A percentile compares a stretch with the other conserved stretches of the same genome.
Conservation (phyloP, 2,329 filamentous ascomycete genomes). For the Exserohilum turcica region DNA sequence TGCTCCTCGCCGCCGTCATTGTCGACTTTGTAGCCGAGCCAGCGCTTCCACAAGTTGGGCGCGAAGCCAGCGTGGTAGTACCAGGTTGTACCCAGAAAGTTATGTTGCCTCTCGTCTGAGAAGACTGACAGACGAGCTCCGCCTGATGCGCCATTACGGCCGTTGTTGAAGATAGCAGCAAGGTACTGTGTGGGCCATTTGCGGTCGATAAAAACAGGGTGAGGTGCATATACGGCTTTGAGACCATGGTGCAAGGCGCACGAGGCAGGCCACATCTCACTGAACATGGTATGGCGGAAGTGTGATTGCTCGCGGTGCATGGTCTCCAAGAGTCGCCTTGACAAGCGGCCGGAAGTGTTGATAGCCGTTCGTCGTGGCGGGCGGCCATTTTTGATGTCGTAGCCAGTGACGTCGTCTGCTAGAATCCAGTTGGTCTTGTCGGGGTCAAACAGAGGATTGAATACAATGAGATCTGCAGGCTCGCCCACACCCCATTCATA, state of each 20-base stretch:
- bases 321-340: conserved; percentile 66
- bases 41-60: conserved; percentile 61
- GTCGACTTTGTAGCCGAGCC: conserved; percentile 61
- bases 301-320: conserved; percentile 78
- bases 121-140: conserved; percentile 57
- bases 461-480: conserved; percentile 75
- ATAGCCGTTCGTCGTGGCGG: conserved; percentile 73
- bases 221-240: conserved; percentile 72
- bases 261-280: conserved; percentile 77
- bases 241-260: conserved; percentile 75
- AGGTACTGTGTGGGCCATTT: conserved; percentile 61
- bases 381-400: conserved; percentile 59
- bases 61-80: conserved; percentile 60
- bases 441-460: conserved; percentile 77
- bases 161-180: conserved; percentile 62
- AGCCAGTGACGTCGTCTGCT: conserved; percentile 71
- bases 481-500: conserved; percentile 71
- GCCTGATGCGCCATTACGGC: conserved; percentile 57
- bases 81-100: conserved; percentile 59
- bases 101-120: conserved; percentile 58
- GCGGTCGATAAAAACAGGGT: conserved; percentile 63
- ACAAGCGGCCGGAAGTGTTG: conserved; percentile 72
- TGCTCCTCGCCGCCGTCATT: conserved; percentile 54
- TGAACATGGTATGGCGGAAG: conserved; percentile 73
- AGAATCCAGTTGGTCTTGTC: conserved; percentile 75